Base-by-base conservation (phyloP, 495 filamentous ascomycete genomes). In the Tetracladium setigerum region DNA sequence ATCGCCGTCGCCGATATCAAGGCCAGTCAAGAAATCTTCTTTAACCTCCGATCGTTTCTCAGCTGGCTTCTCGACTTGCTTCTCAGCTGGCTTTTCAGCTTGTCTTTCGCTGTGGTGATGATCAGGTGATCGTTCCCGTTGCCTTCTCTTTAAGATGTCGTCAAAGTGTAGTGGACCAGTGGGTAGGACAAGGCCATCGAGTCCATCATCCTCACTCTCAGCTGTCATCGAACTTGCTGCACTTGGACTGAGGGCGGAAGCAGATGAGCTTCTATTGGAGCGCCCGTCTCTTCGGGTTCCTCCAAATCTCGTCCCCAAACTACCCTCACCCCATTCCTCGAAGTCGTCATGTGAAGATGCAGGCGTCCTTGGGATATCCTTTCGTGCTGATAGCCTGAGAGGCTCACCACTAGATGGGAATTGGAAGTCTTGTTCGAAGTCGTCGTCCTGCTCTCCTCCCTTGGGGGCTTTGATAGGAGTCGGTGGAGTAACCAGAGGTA, bases 301-400 rank as follows among this genome's bases (percentile, higher is more conserved):
- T 38, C 84, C 92, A 65, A 89, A 84, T 43, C 91, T 76, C 38
- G 89, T 91, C 22, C 89, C 89, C 31, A 94, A 73, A 63, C 87
- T 95, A 24, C 88, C 89, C 65, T 97, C 92, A 30, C 86, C 83
- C 89, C 90, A 95, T 54, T 89, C 86, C 59, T 96, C 87, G 48
- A 94, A 78, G 47, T 95, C 91, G 31, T 91, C 88, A 41, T 84
- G 67, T 7, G 68, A 65, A 41, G 68, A 76, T 24, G 75, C 68
- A 11, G 78, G 74, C 13, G 72, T 78, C 51, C 71, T 76, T 2
- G 79, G 71, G 16, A 71, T 70, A 18, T 81, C 77, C 59, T 75
- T 77, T 30, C 67, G 72, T 38, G 68, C 67, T 19, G 80, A 75
- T 32, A 90, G 70, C 53, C 70, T 74, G 5, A 90, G 64, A 16